phyloP scores from a whole-genome alignment of 75 land plant genomes.

The Picea glauca region DNA sequence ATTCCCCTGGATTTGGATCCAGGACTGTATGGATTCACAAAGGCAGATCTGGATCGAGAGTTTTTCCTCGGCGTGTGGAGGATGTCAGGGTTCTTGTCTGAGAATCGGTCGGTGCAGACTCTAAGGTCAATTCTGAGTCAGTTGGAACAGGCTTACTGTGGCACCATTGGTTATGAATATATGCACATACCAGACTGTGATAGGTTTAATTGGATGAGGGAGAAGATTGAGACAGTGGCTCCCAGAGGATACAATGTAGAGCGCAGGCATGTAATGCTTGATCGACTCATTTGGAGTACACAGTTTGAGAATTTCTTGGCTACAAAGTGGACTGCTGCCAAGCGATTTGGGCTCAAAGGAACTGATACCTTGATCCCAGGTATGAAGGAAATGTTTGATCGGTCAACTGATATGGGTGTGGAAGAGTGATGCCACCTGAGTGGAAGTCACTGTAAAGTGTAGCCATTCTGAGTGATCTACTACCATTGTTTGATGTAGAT shows the following conservation, averaged over 20 bases:
- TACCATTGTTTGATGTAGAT: no score
- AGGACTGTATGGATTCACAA: constrained; percentile 27
- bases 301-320: constrained; percentile 34
- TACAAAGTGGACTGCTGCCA: constrained; percentile 42
- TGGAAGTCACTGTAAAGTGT: no score
- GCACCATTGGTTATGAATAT: no score
- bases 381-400: not conserved
- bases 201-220: constrained; percentile 24
- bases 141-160: not conserved
- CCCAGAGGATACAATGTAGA: constrained; percentile 25
- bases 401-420: no score
- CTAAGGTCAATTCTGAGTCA: constrained; percentile 19
- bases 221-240: constrained; percentile 26
- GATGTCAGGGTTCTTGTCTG: constrained; percentile 39
- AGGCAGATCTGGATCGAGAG: constrained; percentile 31
- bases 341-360: constrained; percentile 37
- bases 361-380: constrained; percentile 37
- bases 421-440: no score
- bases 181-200: no score
- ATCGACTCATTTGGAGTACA: constrained; percentile 37
- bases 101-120: constrained; percentile 41
- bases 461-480: no score
- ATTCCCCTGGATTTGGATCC: constrained; percentile 32
- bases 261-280: constrained; percentile 24
- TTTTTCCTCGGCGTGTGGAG: constrained; percentile 42